A percentile compares a stretch with the other conserved stretches of the same genome.
phyloP scores from a whole-genome alignment of 139 green algal genomes.

The Chlamydomonas urium region DNA sequence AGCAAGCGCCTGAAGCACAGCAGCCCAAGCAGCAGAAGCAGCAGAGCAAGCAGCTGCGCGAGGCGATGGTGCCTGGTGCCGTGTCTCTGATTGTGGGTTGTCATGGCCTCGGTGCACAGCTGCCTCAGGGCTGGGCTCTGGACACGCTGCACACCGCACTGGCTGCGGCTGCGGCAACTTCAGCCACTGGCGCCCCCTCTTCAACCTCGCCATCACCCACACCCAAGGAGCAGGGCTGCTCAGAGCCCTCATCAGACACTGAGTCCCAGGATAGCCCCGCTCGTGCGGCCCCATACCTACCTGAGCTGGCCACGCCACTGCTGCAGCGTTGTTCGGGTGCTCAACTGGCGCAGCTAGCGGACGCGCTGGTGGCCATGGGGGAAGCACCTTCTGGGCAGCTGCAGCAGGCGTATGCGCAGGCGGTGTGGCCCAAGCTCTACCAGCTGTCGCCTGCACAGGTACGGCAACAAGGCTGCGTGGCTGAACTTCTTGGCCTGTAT shows the following conservation, averaged over 20 bases:
- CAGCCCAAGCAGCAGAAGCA: neutral
- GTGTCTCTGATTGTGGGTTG: neutral
- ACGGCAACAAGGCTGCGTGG: no score
- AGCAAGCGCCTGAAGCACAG: neutral
- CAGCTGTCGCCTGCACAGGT: neutral
- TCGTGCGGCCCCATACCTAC: neutral
- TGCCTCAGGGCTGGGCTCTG: neutral
- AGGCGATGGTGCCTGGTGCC: neutral
- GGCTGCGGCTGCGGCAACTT: no score
- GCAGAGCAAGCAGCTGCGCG: neutral
- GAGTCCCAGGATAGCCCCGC: neutral
- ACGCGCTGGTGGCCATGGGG: neutral
- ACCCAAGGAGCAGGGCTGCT: neutral
- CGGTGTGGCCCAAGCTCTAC: neutral
- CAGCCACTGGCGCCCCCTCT: no score
- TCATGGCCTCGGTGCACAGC: neutral
- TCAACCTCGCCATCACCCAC: no score
- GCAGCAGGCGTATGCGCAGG: neutral
- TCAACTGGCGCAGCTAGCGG: neutral
- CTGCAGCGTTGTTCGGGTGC: neutral
- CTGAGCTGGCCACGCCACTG: neutral
- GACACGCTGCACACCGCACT: neutral
- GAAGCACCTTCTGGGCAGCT: neutral
- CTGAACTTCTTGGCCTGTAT: no score
- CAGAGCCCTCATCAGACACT: neutral